Evolutionary conservation across 1,284 basidiomycete species (phyloP), one percentile per base, ranked within the genome.

Genomic region (Neotropicomus parvogracilis): DNA sequence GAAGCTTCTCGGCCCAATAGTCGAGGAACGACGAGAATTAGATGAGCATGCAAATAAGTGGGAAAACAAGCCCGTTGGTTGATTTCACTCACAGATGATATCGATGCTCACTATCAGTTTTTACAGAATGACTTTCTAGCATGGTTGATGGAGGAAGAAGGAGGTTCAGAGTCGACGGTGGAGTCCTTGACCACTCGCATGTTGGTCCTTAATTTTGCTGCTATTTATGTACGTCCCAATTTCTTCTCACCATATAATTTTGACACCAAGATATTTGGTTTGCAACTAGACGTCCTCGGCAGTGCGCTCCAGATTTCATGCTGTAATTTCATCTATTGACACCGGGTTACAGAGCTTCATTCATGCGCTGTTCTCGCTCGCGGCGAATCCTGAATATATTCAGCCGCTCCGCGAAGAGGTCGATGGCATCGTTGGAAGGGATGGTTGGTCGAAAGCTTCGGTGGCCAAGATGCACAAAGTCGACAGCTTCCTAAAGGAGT

Each of bases 1-100:
- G 26, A 63, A 59, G 27, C 62, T 66, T 47, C 42, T 75, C 13
- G 49, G 40, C 16, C 67, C 72, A 2, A 40, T 74, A 17, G 64
- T 75, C 5, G 59, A 69, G 24, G 68, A 74, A 40, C 69, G 74
- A 6, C 53, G 59, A 20, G 55, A 53, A 12, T 50, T 68, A 28
- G 51, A 58, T 6, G 61, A 69, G 41, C 24, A 5, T 24, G 17
- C 17, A 2, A 11, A 6, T 5, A 9, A 33, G 9, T 26, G 31
- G 40, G 9, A 1, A 5, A n/a, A 21, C 6, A n/a, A 14, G 17
- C 38, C 38, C 19, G 38, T 40, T 13, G 6, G 43, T 44, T 3
- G 4, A 14, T 11, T 12, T 13, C 12, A n/a, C 12, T 24, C 5
- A 0, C 6, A 8, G 10, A 7, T 21, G 4, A 2, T 8, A 19